Evolutionary conservation across 2,329 filamentous ascomycete genomes (phyloP), one percentile per base, ranked within the genome.

Genomic region (Aureobasidium sp.): DNA sequence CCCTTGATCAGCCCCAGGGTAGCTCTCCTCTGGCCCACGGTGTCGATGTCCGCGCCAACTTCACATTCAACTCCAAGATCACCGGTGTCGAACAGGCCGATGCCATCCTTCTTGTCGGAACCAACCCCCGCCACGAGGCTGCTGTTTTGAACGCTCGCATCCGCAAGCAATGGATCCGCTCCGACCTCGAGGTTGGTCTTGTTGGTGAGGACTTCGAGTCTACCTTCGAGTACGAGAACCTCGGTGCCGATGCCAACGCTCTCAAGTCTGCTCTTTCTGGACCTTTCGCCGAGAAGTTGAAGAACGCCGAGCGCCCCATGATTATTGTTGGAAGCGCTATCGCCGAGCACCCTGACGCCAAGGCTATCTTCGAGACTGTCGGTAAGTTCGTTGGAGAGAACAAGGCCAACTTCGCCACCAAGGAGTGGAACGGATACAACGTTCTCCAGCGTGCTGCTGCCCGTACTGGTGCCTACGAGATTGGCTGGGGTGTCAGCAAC

Each of bases 341-440:
- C 63, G 91, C 90, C 36, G 94, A 99, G 75, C 92, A 97, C 76
- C 76, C 84, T 32, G 94, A 97, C 72, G 89, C 92, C 61, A 96
- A 95, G 79, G 87, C 90, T 62, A 91, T 95, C 74, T 97, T 93
- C 74, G 93, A 97, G 81, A 86, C 87, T 47, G 85, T 99, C 62
- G 93, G 93, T 67, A 76, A 82, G 65, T 99, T 97, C 72, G 89
- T 96, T 42, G 92, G 97, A 72, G 97, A 96, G 85, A 88, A 97
- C 76, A 86, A 91, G 66, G 81, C 84, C 68, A 96, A 87, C 79
- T 97, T 99, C 81, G 79, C 84, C 71, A 96, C 90, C 6, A 79
- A 85, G 21, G 91, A 96, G 75, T 97, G 95, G 91, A 94, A 96
- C 74, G 94, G 93, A 64, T 99, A 93, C 83, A 99, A 97, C 74